These are phyloP conservation scores for Globisporangium echinulatum DNA, from an alignment of 352 stramenopile species.

Conservation along the genomic window DNA sequence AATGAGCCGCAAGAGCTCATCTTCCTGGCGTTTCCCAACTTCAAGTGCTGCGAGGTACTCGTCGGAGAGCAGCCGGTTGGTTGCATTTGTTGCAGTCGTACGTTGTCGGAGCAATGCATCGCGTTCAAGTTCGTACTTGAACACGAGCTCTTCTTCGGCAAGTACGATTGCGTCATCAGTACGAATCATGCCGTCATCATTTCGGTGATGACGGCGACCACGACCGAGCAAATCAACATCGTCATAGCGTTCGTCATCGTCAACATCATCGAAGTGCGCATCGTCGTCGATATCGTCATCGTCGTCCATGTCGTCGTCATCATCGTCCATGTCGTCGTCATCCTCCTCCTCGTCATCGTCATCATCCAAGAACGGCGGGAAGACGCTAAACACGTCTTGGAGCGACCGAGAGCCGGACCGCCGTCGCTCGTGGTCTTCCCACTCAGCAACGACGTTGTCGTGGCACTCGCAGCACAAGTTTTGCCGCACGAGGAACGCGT, in stretches of 20 bases:
- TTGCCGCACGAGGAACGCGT: slow-evolving; percentile 70
- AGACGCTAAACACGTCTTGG: slow-evolving; percentile 72
- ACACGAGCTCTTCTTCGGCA: slow-evolving; percentile 59
- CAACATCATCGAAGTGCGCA: slow-evolving; percentile 31
- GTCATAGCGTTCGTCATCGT: slow-evolving; percentile 37
- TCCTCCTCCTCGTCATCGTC: slow-evolving; percentile 62
- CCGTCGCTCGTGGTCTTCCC: slow-evolving; percentile 68
- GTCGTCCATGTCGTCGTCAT: slow-evolving; percentile 48
- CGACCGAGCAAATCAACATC: slow-evolving; percentile 23
- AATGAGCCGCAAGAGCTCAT: slow-evolving; percentile 65
- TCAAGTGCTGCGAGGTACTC: slow-evolving; percentile 61
- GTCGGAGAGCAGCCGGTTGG: slow-evolving; percentile 35
- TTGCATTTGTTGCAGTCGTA: slow-evolving; percentile 17
- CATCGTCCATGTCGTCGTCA: slow-evolving; percentile 46
- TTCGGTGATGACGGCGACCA: too few relatives aligned
- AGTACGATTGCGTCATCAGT: slow-evolving; percentile 36
- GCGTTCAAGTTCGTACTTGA: slow-evolving; percentile 66
- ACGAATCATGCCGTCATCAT: too few relatives aligned
- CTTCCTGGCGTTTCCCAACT: slow-evolving; percentile 57
- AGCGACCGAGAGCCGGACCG: slow-evolving; percentile 59
- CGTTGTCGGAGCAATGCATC: slow-evolving; percentile 27
- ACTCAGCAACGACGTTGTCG: slow-evolving; percentile 78
- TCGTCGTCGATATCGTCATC: slow-evolving; percentile 27
- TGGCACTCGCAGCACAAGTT: slow-evolving; percentile 81
- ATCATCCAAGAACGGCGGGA: slow-evolving; percentile 66